Base-by-base conservation (phyloP, 2,329 filamentous ascomycete genomes). In the Pseudocercospora cruenta region DNA sequence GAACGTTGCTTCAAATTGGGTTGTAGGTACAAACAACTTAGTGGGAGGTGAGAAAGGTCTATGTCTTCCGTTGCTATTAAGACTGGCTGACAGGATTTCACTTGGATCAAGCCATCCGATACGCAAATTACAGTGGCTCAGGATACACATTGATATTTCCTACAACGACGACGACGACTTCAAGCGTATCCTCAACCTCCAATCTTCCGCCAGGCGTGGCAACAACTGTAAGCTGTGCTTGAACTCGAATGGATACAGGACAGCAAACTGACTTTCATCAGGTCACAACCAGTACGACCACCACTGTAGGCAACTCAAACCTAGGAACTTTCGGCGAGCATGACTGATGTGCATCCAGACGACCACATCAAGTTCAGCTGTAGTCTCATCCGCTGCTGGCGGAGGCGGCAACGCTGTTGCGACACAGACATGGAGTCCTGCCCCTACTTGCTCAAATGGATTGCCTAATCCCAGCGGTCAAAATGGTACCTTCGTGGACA, bases 401-500 rank as follows among this genome's bases (percentile, higher is more conserved):
- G 28, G 28, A 7, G 39, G 7, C 39, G 19, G 14, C 19, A 45
- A 45, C 9, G 39, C 14, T 19, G 39, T 45, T 4, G 39, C 39
- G 14, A 45, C 39, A 45, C 39, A 45, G 19, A 16, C 39, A 16
- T 45, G 39, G 39, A 9, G 3, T 45, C 39, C 39, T 16, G 39
- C 39, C 4, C 14, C 39, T 16, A 45, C 39, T n/a, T 62, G 60
- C n/a, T 31, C 28, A 12, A n/a, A 14, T 16, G 60, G 60, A 3
- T 47, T 62, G 16, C 45, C 60, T 21, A 54, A 62, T 54, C 60
- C 24, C 16, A 47, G 54, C 22, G 54, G 55, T 21, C 62, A 64
- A 9, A 62, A 62, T 31, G 71, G 71, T 21, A 61, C 58, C 12
- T 71, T 68, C 58, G 57, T 24, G 39, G 70, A 72, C 28, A 51